phyloP scores from a whole-genome alignment of 106 monocot species.

The Dioscorea alata region DNA sequence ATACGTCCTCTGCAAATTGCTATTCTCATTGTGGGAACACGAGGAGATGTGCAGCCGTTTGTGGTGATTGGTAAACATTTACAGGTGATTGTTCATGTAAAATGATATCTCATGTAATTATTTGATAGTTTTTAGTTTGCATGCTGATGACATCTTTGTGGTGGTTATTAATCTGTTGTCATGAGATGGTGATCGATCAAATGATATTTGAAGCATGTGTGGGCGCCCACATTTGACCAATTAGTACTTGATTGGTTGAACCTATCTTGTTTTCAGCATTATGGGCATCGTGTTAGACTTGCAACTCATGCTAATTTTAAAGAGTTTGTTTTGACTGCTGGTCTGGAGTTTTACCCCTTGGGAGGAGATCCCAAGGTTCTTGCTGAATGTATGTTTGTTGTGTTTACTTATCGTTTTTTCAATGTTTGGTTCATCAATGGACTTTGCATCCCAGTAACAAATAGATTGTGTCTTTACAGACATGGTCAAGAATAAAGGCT shows the following conservation, averaged over 20 bases:
- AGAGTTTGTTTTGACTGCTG: conserved; percentile 90
- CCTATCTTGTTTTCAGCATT: conserved; percentile 50
- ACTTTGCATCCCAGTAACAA: not conserved
- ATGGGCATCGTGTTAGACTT: conserved; percentile 91
- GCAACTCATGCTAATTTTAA: conserved; percentile 97
- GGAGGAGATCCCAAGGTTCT: conserved; percentile 93
- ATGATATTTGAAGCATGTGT: not conserved
- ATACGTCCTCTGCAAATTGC: conserved; percentile 85
- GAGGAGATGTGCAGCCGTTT: conserved; percentile 98
- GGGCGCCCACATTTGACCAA: not conserved
- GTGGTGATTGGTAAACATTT: conserved; percentile 92
- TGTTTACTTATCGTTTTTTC: not conserved
- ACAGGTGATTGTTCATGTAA: conserved; percentile 43
- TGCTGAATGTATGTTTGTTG: conserved; percentile 71
- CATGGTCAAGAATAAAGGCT: conserved; percentile 99
- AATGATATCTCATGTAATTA: not conserved
- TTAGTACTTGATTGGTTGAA: not conserved
- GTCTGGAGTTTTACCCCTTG: conserved; percentile 91
- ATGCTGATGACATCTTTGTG: not conserved
- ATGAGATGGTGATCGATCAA: not conserved
- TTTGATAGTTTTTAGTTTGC: not conserved
- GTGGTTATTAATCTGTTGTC: not conserved
- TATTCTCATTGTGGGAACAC: conserved; percentile 94
- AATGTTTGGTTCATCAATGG: not conserved
- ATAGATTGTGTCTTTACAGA: conserved; percentile 33